Evolutionary conservation across 805 yeast genomes (phyloP).

Genomic region (Lipomyces starkeyi): DNA sequence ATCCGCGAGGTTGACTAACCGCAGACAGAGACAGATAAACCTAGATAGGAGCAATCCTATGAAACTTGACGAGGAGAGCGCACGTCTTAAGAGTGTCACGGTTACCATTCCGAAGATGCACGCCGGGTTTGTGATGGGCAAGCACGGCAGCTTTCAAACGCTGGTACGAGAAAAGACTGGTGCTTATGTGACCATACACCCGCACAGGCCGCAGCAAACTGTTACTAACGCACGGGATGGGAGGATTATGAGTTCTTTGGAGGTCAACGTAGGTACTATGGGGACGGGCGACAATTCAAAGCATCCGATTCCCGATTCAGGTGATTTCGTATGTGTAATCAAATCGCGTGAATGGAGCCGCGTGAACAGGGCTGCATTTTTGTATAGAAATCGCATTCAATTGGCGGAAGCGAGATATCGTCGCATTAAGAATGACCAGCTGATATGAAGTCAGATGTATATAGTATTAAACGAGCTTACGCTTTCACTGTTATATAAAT

Average conservation of each 20-base stretch:
- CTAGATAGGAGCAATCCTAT: background rate
- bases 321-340: background rate
- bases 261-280: background rate
- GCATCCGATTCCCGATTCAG: background rate
- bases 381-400: background rate
- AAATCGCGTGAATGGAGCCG: background rate
- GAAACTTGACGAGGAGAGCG: background rate
- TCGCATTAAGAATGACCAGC: background rate
- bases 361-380: background rate
- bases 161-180: background rate
- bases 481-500: background rate
- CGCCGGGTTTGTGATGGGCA: background rate
- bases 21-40: background rate
- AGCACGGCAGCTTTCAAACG: background rate
- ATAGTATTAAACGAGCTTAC: background rate
- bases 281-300: background rate
- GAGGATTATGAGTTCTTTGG: background rate
- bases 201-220: background rate
- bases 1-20: background rate
- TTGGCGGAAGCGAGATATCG: conserved; percentile 6
- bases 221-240: background rate
- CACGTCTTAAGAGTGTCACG: background rate
- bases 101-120: background rate
- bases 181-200: background rate
- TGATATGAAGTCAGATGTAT: background rate